Evolutionary conservation across 805 yeast genomes (phyloP).

Genomic region (Pichia paraexigua): DNA sequence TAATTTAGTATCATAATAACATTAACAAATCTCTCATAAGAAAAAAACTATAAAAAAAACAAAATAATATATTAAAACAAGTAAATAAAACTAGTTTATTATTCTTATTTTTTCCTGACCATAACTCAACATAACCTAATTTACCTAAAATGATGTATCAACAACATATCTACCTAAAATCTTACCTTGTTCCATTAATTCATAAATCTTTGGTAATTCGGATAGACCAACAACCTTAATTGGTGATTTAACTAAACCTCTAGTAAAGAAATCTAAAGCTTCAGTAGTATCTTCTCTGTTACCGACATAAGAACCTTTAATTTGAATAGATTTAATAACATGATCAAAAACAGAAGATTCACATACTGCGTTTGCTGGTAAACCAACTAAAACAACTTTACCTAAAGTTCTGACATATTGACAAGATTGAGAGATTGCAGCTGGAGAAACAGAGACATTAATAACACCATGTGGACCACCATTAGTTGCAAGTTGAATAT

Average conservation of each 20-base stretch:
- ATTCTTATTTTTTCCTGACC: too few relatives aligned
- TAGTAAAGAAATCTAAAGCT: constrained; percentile 61
- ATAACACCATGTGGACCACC: constrained; percentile 65
- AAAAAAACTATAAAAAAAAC: background rate
- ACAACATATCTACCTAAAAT: constrained; percentile 86
- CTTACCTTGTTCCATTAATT: constrained; percentile 78
- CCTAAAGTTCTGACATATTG: constrained; percentile 54
- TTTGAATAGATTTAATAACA: constrained; percentile 64
- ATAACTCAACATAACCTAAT: too few relatives aligned
- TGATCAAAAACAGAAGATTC: constrained; percentile 64
- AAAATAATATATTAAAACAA: background rate
- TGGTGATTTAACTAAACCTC: constrained; percentile 59
- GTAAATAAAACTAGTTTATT: background rate
- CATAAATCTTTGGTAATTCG: constrained; percentile 59
- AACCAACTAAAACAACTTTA: constrained; percentile 57
- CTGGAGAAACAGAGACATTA: constrained; percentile 53
- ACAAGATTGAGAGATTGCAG: constrained; percentile 47
- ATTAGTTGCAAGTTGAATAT: constrained; percentile 34
- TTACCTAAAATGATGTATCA: constrained; percentile 61
- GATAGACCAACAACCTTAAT: constrained; percentile 73
- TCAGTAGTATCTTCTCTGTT: constrained; percentile 82
- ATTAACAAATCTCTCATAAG: background rate
- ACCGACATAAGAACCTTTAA: constrained; percentile 84
- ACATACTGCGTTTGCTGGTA: constrained; percentile 75
- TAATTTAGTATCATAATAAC: background rate